Conservation (phyloP, 805 yeast species). For the Metschnikowia corniflorae region DNA sequence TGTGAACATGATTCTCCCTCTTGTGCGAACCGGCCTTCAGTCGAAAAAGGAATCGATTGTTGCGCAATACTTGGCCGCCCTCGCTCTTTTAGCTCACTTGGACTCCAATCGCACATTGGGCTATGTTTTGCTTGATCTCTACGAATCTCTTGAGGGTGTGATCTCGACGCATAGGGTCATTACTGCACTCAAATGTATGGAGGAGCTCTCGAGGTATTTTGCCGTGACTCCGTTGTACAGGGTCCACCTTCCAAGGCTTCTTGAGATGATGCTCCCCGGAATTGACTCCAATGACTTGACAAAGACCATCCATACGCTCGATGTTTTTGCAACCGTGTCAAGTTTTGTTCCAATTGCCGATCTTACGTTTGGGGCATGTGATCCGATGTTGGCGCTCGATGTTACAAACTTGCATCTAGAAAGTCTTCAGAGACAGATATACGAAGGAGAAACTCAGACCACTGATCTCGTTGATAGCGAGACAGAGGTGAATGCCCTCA, state of each 20-base stretch:
- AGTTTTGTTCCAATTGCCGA: slow-evolving; percentile 71
- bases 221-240: slow-evolving; percentile 60
- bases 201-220: slow-evolving; percentile 64
- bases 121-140: slow-evolving; percentile 62
- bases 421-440: slow-evolving; percentile 45
- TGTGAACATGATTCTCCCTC: slow-evolving; percentile 50
- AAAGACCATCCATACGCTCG: slow-evolving; percentile 65
- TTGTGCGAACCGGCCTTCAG: slow-evolving; percentile 69
- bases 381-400: slow-evolving; percentile 40
- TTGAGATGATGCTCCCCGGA: slow-evolving; percentile 70
- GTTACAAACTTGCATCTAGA: slow-evolving; percentile 65
- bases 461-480: slow-evolving; percentile 41
- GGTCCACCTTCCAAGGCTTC: slow-evolving; percentile 72
- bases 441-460: slow-evolving; percentile 16
- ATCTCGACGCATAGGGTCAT: slow-evolving; percentile 76
- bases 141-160: slow-evolving; percentile 65
- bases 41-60: slow-evolving; percentile 59
- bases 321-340: slow-evolving; percentile 66
- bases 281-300: slow-evolving; percentile 84
- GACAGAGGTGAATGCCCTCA: slow-evolving; percentile 52
- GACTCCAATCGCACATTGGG: slow-evolving; percentile 54
- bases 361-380: slow-evolving; percentile 44
- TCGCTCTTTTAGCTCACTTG: slow-evolving; percentile 63
- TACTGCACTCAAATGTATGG: slow-evolving; percentile 66
- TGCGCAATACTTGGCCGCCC: slow-evolving; percentile 53